Evolutionary conservation across 2,329 filamentous ascomycete genomes (phyloP).

Genomic region (Nemania bipapillata): DNA sequence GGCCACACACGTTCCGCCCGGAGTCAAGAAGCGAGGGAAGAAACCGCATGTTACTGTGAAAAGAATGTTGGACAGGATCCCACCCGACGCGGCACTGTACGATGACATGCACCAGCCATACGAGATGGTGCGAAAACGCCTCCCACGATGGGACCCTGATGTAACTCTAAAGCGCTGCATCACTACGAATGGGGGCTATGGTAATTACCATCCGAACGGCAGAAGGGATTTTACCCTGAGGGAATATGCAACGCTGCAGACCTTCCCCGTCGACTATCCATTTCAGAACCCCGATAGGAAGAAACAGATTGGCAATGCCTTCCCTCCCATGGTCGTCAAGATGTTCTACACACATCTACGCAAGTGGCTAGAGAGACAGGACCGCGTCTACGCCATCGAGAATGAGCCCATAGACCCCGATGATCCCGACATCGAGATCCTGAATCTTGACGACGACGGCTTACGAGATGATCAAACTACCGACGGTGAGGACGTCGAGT

Average conservation of each 20-base stretch:
- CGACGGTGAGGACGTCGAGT: conserved; percentile 39
- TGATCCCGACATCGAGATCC: conserved; percentile 32
- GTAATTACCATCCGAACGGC: conserved; percentile 73
- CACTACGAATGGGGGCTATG: conserved; percentile 69
- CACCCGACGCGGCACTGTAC: conserved; percentile 24
- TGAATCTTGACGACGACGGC: conserved; percentile 31
- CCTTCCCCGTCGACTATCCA: conserved; percentile 70
- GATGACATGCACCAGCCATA: conserved; percentile 57
- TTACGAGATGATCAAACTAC: conserved; percentile 5
- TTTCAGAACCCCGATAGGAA: conserved; percentile 64
- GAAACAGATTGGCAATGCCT: conserved; percentile 81
- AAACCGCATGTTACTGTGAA: conserved; percentile 59
- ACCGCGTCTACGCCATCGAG: conserved; percentile 50
- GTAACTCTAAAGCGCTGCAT: conserved; percentile 66
- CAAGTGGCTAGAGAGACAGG: conserved; percentile 58
- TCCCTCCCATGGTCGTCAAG: conserved; percentile 70
- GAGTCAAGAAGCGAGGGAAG: conserved; percentile 45
- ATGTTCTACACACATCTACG: conserved; percentile 62
- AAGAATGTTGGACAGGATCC: conserved; percentile 56
- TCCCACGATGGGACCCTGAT: conserved; percentile 59
- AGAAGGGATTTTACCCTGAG: conserved; percentile 70
- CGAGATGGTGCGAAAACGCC: conserved; percentile 45
- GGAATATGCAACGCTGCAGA: conserved; percentile 76
- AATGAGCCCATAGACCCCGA: conserved; percentile 42
- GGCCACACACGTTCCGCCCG: conserved; percentile 65